Base-by-base conservation (phyloP, 805 yeast genomes). In the Nakazawaea ambrosiae region DNA sequence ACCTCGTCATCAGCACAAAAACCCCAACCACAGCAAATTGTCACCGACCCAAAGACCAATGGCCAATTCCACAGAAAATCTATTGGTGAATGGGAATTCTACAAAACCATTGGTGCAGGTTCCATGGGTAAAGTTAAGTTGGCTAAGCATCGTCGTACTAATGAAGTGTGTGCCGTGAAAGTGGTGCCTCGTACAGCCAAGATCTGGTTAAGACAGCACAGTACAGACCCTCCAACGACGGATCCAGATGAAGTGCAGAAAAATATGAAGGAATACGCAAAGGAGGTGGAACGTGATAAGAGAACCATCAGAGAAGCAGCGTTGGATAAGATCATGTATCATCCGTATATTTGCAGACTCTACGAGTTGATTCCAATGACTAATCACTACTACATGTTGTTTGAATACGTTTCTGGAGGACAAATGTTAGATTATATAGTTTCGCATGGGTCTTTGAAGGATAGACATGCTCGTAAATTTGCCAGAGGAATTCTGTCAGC, bases 71-170 rank as follows among this genome's bases (percentile, higher is more conserved):
- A 88, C 56, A 75, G 97, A 46, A 82, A 81, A 42, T 73, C 95
- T 4, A 81, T 90, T 38, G 98, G 97, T 11, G 96, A 92, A 47
- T 90, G 98, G 98, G 95, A 86, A 49, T 89, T 90, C 49, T 71
- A 85, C 41, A 87, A 87, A 59, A 88, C 96, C 2, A 84, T 92
- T 32, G 99, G 99, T 30, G 96, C 97, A 2, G 98, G 99, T 3
- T 87, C 96, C 0, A 92, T 92, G 98, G 99, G 99, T 42, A 94
- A 90, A 58, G 99, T 92, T 34, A 92, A 92, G 61, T 67, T 92
- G 27, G 97, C 97, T 2, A 80, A 77, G 50, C 95, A 89, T 62
- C 75, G 83, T 47, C 60, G 76, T 25, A 86, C 96, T 1, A 75
- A 73, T 43, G 89, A 85, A 49, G 70, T 86, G 11, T 90, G 96